Conservation (phyloP, 768 basidiomycete genomes). For the Hortiboletus campestris region DNA sequence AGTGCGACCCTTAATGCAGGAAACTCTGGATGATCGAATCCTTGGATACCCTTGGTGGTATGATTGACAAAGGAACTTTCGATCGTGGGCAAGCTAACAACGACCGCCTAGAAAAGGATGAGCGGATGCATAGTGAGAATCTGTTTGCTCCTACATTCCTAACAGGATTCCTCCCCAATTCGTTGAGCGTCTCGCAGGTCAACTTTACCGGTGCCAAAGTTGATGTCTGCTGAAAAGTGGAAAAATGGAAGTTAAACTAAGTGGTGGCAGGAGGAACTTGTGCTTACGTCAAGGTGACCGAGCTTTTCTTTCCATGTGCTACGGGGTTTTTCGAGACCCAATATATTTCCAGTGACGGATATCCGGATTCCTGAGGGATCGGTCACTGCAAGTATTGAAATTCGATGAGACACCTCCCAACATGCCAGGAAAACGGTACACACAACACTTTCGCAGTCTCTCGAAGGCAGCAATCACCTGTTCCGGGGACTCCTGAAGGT, state of each 20-base stretch:
- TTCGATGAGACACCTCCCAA: neutral
- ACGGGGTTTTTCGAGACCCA: conserved; percentile 66
- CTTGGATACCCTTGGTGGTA: conserved; percentile 73
- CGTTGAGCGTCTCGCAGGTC: conserved; percentile 66
- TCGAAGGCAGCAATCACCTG: conserved; percentile 73
- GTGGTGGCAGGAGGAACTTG: conserved; percentile 13
- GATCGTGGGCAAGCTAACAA: conserved; percentile 89
- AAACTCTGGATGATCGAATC: conserved; percentile 79
- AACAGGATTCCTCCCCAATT: conserved; percentile 68
- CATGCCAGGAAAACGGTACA: conserved; percentile 28
- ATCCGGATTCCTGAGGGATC: conserved; percentile 83
- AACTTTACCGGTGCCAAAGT: conserved; percentile 66
- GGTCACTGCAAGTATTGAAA: conserved; percentile 53
- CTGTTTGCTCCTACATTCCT: conserved; percentile 51
- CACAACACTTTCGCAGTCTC: conserved; percentile 65
- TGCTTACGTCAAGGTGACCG: conserved; percentile 53
- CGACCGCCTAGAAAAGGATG: conserved; percentile 56
- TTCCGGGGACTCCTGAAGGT: conserved; percentile 70
- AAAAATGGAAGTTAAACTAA: neutral
- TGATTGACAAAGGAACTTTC: conserved; percentile 88
- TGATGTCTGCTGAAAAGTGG: conserved; percentile 37
- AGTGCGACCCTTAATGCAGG: conserved; percentile 83
- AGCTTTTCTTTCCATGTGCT: conserved; percentile 77
- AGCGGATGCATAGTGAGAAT: neutral
- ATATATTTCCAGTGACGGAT: conserved; percentile 85